phyloP scores from a whole-genome alignment of 352 stramenopile genomes.

The Phytophthora niederhauseri region DNA sequence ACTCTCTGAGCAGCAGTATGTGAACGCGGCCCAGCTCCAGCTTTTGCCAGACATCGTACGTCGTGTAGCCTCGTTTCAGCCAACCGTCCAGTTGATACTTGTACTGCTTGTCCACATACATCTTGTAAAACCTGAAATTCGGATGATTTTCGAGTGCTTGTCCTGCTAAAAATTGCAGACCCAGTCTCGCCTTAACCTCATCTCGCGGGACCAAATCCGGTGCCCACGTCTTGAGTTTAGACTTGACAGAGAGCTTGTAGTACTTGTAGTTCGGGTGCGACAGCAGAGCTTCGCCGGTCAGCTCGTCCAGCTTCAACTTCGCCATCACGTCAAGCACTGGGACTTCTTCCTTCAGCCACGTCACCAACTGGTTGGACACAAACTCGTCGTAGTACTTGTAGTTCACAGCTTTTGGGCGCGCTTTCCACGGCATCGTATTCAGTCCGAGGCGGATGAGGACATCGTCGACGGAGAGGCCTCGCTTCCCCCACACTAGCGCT shows the following conservation, averaged over 20 bases:
- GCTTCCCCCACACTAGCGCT: slow-evolving; percentile 3
- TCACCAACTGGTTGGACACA: slow-evolving; percentile 5
- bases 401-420: slow-evolving; percentile 9
- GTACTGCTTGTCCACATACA: background rate
- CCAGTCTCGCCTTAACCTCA: slow-evolving; percentile 6
- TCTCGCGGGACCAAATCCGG: background rate
- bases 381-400: slow-evolving; percentile 23
- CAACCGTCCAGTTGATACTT: slow-evolving; percentile 9
- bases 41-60: slow-evolving; percentile 16
- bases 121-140: slow-evolving; percentile 10
- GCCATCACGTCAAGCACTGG: slow-evolving; percentile 8
- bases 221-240: slow-evolving; percentile 16
- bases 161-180: background rate
- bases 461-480: background rate
- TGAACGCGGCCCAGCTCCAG: background rate
- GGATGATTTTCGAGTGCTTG: background rate
- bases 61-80: slow-evolving; percentile 7
- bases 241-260: slow-evolving; percentile 19
- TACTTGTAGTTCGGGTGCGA: slow-evolving; percentile 18
- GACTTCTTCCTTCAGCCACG: background rate
- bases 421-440: slow-evolving; percentile 2
- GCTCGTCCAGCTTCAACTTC: slow-evolving; percentile 10
- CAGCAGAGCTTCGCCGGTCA: slow-evolving; percentile 6
- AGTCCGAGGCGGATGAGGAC: slow-evolving; percentile 5
- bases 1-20: background rate